Percentiles rank a stretch among this genome's conserved stretches.
These are phyloP conservation scores for Dendrothele bispora DNA, from an alignment of 768 basidiomycete genomes.

Conservation along the genomic window DNA sequence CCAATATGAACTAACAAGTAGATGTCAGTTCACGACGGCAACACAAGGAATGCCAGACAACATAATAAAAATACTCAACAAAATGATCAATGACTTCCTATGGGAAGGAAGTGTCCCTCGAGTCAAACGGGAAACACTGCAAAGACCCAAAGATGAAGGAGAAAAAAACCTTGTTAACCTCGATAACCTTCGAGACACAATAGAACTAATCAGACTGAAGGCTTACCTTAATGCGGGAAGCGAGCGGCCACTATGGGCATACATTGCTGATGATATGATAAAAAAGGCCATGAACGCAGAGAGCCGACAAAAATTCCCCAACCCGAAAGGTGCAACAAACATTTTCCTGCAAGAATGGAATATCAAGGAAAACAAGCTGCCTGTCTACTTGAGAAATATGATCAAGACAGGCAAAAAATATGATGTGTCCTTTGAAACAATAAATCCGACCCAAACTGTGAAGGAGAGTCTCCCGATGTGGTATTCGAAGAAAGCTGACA, in stretches of 20 bases:
- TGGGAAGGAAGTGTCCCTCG: too few relatives aligned
- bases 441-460: neutral
- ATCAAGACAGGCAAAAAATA: slow-evolving; percentile 5
- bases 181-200: slow-evolving; percentile 6
- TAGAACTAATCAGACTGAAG: slow-evolving; percentile 7
- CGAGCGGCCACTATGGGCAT: neutral
- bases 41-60: slow-evolving; percentile 17
- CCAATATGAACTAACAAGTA: slow-evolving; percentile 2
- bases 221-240: slow-evolving; percentile 5
- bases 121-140: slow-evolving; percentile 3
- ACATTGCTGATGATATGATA: neutral
- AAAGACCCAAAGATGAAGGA: neutral
- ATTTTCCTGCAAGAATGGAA: slow-evolving; percentile 9
- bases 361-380: neutral
- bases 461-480: slow-evolving; percentile 11
- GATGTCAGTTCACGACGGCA: slow-evolving; percentile 10
- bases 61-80: slow-evolving; percentile 2
- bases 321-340: neutral
- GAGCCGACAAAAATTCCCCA: too few relatives aligned
- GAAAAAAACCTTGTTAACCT: slow-evolving; percentile 13
- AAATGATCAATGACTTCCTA: slow-evolving; percentile 11
- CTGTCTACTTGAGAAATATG: neutral
- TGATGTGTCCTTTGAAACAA: neutral
- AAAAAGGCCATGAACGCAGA: neutral
- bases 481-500: slow-evolving; percentile 7